phyloP scores from a whole-genome alignment of 148 eudicot species.

The Silene conica region DNA sequence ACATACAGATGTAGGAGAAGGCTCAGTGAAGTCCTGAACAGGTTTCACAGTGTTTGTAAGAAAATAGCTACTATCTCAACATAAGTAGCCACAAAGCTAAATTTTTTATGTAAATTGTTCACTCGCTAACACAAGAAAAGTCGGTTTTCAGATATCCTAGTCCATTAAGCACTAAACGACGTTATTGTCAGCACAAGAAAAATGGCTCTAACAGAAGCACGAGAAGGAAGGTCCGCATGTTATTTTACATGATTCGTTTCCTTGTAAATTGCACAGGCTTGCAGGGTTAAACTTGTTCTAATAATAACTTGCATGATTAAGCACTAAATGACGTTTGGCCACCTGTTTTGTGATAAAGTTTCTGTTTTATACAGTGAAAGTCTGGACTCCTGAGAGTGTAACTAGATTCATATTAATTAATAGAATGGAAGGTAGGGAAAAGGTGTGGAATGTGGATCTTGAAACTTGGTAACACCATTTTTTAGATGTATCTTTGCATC shows the following conservation, averaged over 20 bases:
- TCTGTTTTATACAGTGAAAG: too few species aligned
- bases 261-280: too few species aligned
- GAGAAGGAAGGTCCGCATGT: neutral
- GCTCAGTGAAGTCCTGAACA: neutral
- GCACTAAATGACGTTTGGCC: neutral
- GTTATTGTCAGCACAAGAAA: too few species aligned
- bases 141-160: neutral
- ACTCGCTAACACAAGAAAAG: neutral
- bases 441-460: too few species aligned
- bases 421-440: too few species aligned
- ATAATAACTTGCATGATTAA: too few species aligned
- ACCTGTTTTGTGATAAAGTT: neutral
- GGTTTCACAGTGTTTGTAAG: neutral
- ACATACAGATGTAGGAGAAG: neutral
- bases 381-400: too few species aligned
- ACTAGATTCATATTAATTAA: too few species aligned
- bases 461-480: neutral
- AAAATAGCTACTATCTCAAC: too few species aligned
- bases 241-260: too few species aligned
- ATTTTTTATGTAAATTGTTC: neutral
- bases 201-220: too few species aligned
- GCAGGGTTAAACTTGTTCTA: too few species aligned
- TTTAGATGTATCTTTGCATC: neutral
- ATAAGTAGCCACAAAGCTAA: neutral
- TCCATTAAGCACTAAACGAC: neutral